Base-by-base conservation (phyloP, 2,329 filamentous ascomycete genomes). In the Fusarium pilosicola region DNA sequence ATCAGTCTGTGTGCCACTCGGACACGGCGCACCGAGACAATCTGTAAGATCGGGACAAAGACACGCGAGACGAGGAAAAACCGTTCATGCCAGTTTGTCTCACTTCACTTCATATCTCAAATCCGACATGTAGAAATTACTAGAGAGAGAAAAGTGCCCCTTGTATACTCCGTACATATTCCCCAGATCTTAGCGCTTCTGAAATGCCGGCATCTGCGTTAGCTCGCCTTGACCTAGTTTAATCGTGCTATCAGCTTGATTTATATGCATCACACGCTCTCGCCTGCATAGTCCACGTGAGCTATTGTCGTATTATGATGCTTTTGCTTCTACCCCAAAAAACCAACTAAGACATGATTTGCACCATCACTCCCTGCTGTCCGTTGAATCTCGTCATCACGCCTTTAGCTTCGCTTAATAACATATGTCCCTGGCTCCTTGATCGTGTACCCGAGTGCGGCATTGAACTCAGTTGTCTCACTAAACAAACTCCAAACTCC, bases 161-260 rank as follows among this genome's bases (percentile, higher is more conserved):
- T 56, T 57, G 49, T 59, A 8, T 34, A 4, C 32, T 34, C 32
- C 32, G 34, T 36, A 36, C 15, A 38, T 42, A 26, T 66, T 48
- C 60, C 65, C 71, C 46, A 60, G 62, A 68, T 63, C 44, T 68
- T 54, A 64, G 48, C 44, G 57, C n/a, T 54, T 59, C 55, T 59
- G 42, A 39, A 61, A 54, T 68, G 62, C 67, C 67, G 51, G 58
- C 67, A 72, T 74, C 71, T 74, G 51, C 71, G 55, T 52, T 67
- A 68, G 58, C 62, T 71, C 54, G 42, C 61, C 68, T 59, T 34
- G 42, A 46, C 46, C 46, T 68, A 56, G 32, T 60, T 61, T 66
- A 63, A 57, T 62, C 71, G 49, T 64, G 41, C 48, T 57, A 65
- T 56, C 49, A 62, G 39, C 58, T 56, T 46, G 55, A 49, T 72